Base-by-base conservation (phyloP, 1,284 basidiomycete species). In the Meripilus lineatus region DNA sequence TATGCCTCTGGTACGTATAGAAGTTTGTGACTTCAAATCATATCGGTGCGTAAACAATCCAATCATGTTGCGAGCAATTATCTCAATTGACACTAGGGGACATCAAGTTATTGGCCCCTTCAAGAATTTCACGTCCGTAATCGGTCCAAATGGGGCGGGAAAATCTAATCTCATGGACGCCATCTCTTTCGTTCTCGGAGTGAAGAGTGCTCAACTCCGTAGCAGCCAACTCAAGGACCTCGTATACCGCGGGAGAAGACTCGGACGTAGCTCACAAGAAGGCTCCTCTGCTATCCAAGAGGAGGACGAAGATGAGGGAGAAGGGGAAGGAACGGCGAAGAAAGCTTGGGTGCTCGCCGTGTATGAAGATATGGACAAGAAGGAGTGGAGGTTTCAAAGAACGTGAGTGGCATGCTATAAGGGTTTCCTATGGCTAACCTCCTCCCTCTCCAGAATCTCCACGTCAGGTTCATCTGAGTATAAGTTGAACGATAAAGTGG, bases 161-260 rank as follows among this genome's bases (percentile, higher is more conserved):
- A 99, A 99, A 65, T 95, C 92, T 26, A 99, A 99, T 64, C 80
- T 99, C 50, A 99, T 99, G 96, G 96, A 99, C 64, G 96, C 96
- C 45, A 97, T 99, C 55, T 99, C 96, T 2, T 99, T 99, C 62
- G 96, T 99, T 4, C 82, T 99, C 7, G 95, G 96, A 24, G 89
- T 99, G 38, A 93, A 94, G 69, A 93, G 89, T 45, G 87, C 86
- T 1, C 93, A 98, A 56, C 76, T 99, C 18, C 79, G 96, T 36
- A 93, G 89, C 56, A 91, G 89, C 40, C 93, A 98, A 57, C 75
- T 99, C 25, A 92, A 89, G 57, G 96, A 99, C 63, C 75, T 99
- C 35, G 89, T 99, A 10, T 99, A 97, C 66, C 88, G 95, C 28
- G 93, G 92, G 14, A 69, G 93, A 45, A 75, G 84, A 52, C 74